phyloP scores from a whole-genome alignment of 2,329 filamentous ascomycete species.

The Aspergillus sp. region DNA sequence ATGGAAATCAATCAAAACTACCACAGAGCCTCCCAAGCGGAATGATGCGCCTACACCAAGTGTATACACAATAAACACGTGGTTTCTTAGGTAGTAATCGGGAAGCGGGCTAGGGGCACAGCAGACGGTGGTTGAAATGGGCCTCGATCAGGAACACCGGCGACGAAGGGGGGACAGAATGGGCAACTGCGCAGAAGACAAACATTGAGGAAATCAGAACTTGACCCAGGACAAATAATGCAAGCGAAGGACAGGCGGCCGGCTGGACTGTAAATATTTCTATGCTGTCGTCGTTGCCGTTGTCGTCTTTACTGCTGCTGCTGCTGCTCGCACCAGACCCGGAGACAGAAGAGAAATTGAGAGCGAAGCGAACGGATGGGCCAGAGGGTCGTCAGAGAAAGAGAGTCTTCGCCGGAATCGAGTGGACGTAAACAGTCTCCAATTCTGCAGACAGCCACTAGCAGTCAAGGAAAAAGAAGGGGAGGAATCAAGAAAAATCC shows the following conservation, averaged over 20 bases:
- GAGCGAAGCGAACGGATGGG: conserved; percentile 6
- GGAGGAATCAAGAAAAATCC: conserved; percentile 9
- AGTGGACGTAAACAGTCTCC: conserved; percentile 13
- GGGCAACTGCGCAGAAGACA: conserved; percentile 9
- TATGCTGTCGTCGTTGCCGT: conserved; percentile 10
- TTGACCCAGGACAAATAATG: conserved; percentile 5
- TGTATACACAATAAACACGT: conserved; percentile 14
- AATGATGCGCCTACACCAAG: conserved; percentile 18
- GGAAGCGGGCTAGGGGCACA: conserved; percentile 9
- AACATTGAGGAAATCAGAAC: conserved; percentile 11
- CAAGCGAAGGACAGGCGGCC: neutral
- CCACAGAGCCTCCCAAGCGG: conserved; percentile 23
- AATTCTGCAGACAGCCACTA: conserved; percentile 16
- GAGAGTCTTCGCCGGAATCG: conserved; percentile 9
- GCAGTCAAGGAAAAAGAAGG: conserved; percentile 7
- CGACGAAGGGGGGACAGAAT: conserved; percentile 5
- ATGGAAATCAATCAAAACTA: conserved; percentile 12
- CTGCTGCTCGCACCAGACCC: neutral
- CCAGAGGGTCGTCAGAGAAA: conserved; percentile 8
- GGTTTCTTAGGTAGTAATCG: conserved; percentile 11
- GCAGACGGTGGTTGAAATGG: conserved; percentile 6
- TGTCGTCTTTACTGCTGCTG: no score
- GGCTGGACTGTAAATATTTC: conserved; percentile 4
- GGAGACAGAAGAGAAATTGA: conserved; percentile 2
- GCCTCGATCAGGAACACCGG: conserved; percentile 1